Percentiles rank a stretch among this genome's conserved stretches.
phyloP scores from a whole-genome alignment of 2,329 filamentous ascomycete species.

The Ceratocystis diversiconidia region DNA sequence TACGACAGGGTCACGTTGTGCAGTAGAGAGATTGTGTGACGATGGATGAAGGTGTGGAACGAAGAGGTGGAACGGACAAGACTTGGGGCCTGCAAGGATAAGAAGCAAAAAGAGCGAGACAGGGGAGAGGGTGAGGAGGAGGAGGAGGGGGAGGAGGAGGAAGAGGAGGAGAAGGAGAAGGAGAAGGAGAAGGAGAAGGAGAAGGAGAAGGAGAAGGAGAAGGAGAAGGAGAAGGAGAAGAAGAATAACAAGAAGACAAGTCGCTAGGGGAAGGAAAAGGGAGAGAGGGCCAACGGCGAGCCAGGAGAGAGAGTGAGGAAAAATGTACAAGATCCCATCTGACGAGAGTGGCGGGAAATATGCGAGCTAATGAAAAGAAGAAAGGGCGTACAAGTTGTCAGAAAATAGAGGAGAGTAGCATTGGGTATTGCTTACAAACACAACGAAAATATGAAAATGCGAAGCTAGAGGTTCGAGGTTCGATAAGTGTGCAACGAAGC shows the following conservation, averaged over 20 bases:
- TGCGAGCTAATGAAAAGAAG: neutral
- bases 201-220: neutral
- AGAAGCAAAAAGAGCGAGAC: neutral
- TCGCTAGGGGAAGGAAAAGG: neutral
- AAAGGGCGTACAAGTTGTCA: neutral
- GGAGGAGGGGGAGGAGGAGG: neutral
- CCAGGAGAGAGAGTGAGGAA: slow-evolving; percentile 18
- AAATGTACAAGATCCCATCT: neutral
- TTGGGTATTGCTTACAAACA: neutral
- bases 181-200: no score
- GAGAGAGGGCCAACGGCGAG: slow-evolving; percentile 9
- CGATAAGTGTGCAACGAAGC: neutral
- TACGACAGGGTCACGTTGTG: neutral
- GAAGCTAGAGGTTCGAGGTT: neutral
- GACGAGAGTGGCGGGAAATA: neutral
- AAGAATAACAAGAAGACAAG: neutral
- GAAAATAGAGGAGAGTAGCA: neutral
- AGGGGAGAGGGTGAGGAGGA: neutral
- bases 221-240: no score
- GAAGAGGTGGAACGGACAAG: neutral
- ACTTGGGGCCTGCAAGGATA: neutral
- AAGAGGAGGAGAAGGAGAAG: neutral
- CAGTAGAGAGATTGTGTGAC: neutral
- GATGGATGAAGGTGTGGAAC: neutral
- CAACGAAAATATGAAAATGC: neutral